Evolutionary conservation across 805 yeast genomes (phyloP), one percentile per base, ranked within the genome.

Genomic region (Teunomyces tritomae): DNA sequence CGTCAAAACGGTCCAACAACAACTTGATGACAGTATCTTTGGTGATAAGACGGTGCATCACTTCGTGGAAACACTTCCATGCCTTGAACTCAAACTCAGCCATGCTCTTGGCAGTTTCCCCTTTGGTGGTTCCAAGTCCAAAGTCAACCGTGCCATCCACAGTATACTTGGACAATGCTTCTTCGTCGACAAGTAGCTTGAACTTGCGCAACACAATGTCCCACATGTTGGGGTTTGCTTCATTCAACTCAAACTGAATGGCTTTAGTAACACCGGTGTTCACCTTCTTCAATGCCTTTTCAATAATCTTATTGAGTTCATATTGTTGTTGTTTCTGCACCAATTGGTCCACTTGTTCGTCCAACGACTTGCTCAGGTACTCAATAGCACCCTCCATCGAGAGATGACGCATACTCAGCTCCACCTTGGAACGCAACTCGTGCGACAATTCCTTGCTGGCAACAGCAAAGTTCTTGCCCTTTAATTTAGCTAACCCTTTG

Each of bases 1-100:
- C 88, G 57, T 92, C 97, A 68, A 94, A 92, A 49, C 80, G 72
- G 50, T 88, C 95, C 60, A 88, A 83, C 60, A 92, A 66, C 24
- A 89, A 75, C 45, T 75, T 71, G 1, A 85, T 72, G 6, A 87
- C 79, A 16, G 78, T 80, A 45, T 87, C 96, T 49, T 81, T 85
- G 27, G 81, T 77, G 43, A 87, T 65, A 54, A 79, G 76, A 47
- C 85, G 86, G 55, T 77, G 84, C 39, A 86, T 73, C 24, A 79
- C 71, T 8, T 73, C 76, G 49, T 81, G 76, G 51, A 90, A 79
- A 24, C 73, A 67, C 28, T 67, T 62, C 97, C 98, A 92, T 2
- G 88, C 78, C 29, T 70, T 65, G 54, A 70, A 72, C 39, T 76
- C 70, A 33, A 89, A 68, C 32, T 69, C 70, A n/a, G 59, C 56